Conservation (phyloP, 768 basidiomycete species). For the Mycena leptocephala region DNA sequence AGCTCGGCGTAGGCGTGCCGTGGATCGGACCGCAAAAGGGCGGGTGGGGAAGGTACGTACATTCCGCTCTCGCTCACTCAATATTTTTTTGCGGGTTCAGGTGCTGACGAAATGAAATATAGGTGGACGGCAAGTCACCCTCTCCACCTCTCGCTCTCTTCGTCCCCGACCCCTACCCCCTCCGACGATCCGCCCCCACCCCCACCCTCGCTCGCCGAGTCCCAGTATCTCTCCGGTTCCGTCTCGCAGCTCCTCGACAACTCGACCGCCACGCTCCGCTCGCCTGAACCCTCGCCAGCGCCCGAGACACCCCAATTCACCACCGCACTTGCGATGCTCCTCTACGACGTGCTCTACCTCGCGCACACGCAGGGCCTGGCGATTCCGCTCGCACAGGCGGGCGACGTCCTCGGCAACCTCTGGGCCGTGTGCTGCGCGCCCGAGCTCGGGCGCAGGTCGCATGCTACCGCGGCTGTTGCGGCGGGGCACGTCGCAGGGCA, state of each 20-base stretch:
- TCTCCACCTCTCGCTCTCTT: conserved; percentile 31
- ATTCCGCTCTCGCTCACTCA: neutral
- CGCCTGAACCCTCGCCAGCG: too few relatives aligned
- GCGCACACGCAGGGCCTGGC: too few relatives aligned
- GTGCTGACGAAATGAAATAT: neutral
- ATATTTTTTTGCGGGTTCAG: neutral
- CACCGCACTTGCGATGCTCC: too few relatives aligned
- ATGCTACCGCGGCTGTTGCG: too few relatives aligned
- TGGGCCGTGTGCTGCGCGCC: conserved; percentile 87
- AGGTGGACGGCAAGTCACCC: conserved; percentile 31
- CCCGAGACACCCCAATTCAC: too few relatives aligned
- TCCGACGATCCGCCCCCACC: neutral
- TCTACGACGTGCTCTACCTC: too few relatives aligned
- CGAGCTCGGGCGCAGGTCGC: conserved; percentile 69
- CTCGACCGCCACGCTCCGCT: too few relatives aligned
- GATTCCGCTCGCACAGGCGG: too few relatives aligned
- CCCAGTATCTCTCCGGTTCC: conserved; percentile 30
- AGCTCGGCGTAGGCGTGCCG: too few relatives aligned
- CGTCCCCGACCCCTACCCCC: conserved; percentile 29
- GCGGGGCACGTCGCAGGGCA: too few relatives aligned
- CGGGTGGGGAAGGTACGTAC: conserved; percentile 78
- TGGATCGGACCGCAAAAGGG: conserved; percentile 88
- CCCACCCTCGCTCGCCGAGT: conserved; percentile 18
- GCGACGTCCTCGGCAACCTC: conserved; percentile 83
- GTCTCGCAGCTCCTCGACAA: too few relatives aligned